Evolutionary conservation across 1,139 yeast genomes (phyloP), one percentile per base, ranked within the genome.

Genomic region (Pichia sp.): DNA sequence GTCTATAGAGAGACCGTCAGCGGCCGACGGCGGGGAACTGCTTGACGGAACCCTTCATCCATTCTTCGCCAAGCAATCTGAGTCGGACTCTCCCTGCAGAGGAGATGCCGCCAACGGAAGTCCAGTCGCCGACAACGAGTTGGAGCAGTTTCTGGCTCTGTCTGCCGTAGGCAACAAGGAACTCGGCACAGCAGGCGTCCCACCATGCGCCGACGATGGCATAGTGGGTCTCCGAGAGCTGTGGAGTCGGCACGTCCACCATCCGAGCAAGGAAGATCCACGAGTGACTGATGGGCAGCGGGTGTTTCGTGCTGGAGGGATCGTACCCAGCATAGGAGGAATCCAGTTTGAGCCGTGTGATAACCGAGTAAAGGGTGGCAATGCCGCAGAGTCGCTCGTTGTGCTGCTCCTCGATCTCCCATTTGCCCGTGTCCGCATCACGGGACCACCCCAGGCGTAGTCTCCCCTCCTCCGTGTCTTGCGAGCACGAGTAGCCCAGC

Each of bases 381-480:
- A 93, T 89, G 4, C 98, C 99, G 10, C 87, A 81, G 56, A 93
- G 78, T 49, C 99, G 73, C 67, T 93, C 98, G 61, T 85, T 84
- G 62, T 93, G 90, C 53, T 81, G 78, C 3, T 76, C 76, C 37
- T 82, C 84, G 37, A 82, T 85, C 68, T 91, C 97, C 95, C 95
- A 90, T 66, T 78, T 81, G 22, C 55, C 56, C 21, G 31, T 47
- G 41, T 77, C 87, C 2, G 71, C 71, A 46, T 71, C 73, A 46
- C 87, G 74, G 59, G 80, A 83, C 90, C 95, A 93, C 1, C 97
- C 99, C 96, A 93, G 89, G 46, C 85, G 74, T 10, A 68, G 59
- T 51, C 96, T 74, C 4, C 96, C 97, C 60, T 85, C 86, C 60
- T 85, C 96, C 0, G 96, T 87, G 52, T 85, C 89, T 31, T 86